A percentile compares a stretch with the other conserved stretches of the same genome.
These are phyloP conservation scores for Elasticomyces elasticus DNA, from an alignment of 495 filamentous ascomycete species.

Conservation along the genomic window DNA sequence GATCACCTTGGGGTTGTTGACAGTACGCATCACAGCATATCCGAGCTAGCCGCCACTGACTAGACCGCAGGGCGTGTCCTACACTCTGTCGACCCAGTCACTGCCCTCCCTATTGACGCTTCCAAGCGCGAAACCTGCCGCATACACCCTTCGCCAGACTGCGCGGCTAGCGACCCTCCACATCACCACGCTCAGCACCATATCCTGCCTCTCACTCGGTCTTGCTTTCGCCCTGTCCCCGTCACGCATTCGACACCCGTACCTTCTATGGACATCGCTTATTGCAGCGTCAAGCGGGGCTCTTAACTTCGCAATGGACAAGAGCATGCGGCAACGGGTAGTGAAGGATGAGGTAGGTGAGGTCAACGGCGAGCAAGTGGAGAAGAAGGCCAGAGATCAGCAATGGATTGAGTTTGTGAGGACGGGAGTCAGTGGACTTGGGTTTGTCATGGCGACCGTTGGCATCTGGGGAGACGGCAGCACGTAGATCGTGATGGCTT, in stretches of 20 bases:
- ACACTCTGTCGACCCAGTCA: conserved; percentile 61
- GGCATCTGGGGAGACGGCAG: conserved; percentile 91
- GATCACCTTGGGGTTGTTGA: conserved; percentile 74
- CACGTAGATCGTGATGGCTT: not conserved
- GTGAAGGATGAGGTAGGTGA: conserved; percentile 24
- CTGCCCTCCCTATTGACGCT: conserved; percentile 69
- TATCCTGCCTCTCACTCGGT: conserved; percentile 54
- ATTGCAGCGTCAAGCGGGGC: conserved; percentile 46
- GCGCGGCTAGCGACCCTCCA: conserved; percentile 49
- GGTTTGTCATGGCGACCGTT: conserved; percentile 64
- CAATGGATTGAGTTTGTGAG: conserved; percentile 50
- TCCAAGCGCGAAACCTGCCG: conserved; percentile 56
- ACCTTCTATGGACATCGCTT: conserved; percentile 67
- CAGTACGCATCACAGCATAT: conserved; percentile 44
- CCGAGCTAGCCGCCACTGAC: not conserved
- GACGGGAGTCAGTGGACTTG: conserved; percentile 51
- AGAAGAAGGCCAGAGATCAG: conserved; percentile 58
- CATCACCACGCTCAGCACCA: conserved; percentile 47
- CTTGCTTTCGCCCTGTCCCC: conserved; percentile 68
- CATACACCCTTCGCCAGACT: conserved; percentile 54
- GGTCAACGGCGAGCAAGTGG: conserved; percentile 74
- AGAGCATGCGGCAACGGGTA: conserved; percentile 35
- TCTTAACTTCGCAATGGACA: conserved; percentile 41
- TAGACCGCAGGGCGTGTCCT: conserved; percentile 62
- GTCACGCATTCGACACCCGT: conserved; percentile 62